phyloP scores from a whole-genome alignment of 441 rosid genomes.

The Syzygium malaccense region DNA sequence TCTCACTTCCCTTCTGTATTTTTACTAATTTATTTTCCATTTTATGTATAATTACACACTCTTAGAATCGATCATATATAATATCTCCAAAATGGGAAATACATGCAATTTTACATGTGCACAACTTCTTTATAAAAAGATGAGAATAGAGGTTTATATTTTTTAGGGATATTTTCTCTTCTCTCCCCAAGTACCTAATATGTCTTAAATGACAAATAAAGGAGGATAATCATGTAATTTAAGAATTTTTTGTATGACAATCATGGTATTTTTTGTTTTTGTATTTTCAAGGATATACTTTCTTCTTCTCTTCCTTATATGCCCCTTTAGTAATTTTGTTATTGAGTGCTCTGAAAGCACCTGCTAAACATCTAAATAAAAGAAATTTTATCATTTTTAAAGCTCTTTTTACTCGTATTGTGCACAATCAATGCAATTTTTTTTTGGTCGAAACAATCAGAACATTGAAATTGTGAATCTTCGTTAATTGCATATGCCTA shows the following conservation, averaged over 20 bases:
- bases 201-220: not conserved
- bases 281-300: not conserved
- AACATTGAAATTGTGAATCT: no score
- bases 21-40: not conserved
- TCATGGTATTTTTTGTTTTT: not conserved
- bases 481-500: not conserved
- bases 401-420: no score
- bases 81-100: not conserved
- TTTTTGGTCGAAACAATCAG: no score
- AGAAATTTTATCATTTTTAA: no score
- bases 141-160: not conserved
- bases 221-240: not conserved
- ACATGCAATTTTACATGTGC: not conserved
- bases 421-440: not conserved
- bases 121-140: not conserved
- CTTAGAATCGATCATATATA: not conserved
- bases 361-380: no score
- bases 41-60: not conserved
- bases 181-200: not conserved
- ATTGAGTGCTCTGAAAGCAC: not conserved
- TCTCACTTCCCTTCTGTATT: not conserved
- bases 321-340: not conserved
- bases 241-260: no score
- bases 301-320: not conserved
- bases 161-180: not conserved